These are phyloP conservation scores for Holtermannia corniformis DNA, from an alignment of 768 basidiomycete species.

Conservation along the genomic window DNA sequence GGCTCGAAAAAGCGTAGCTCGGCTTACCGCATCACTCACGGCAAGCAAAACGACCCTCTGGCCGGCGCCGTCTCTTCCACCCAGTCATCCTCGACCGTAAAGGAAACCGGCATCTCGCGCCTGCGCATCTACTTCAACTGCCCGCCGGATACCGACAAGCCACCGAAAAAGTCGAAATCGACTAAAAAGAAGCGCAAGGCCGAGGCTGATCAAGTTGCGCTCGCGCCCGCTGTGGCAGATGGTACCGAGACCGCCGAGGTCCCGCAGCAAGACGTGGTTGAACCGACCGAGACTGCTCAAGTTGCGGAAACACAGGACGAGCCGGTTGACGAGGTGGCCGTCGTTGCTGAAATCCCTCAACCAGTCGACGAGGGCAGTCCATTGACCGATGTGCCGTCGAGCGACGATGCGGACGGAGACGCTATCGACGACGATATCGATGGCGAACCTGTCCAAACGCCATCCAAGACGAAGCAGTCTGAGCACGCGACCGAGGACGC, in stretches of 20 bases:
- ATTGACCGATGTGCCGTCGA: neutral
- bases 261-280: neutral
- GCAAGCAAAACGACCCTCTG: slow-evolving; percentile 23
- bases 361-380: neutral
- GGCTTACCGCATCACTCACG: slow-evolving; percentile 25
- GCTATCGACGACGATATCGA: neutral
- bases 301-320: slow-evolving; percentile 8
- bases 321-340: slow-evolving; percentile 2
- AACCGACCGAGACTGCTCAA: slow-evolving; percentile 2
- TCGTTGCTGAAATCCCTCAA: neutral
- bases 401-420: slow-evolving; percentile 1
- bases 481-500: slow-evolving; percentile 5
- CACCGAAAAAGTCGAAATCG: slow-evolving; percentile 6
- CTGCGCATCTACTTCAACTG: slow-evolving; percentile 45
- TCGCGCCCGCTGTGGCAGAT: neutral
- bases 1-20: slow-evolving; percentile 28
- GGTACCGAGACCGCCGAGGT: slow-evolving; percentile 6
- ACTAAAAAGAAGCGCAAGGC: slow-evolving; percentile 20
- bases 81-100: slow-evolving; percentile 11
- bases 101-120: slow-evolving; percentile 37
- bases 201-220: slow-evolving; percentile 24
- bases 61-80: slow-evolving; percentile 2
- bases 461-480: slow-evolving; percentile 1
- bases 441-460: slow-evolving; percentile 6
- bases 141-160: slow-evolving; percentile 37